These are phyloP conservation scores for Monosporascus sp. DNA, from an alignment of 2,329 filamentous ascomycete species.

Conservation along the genomic window DNA sequence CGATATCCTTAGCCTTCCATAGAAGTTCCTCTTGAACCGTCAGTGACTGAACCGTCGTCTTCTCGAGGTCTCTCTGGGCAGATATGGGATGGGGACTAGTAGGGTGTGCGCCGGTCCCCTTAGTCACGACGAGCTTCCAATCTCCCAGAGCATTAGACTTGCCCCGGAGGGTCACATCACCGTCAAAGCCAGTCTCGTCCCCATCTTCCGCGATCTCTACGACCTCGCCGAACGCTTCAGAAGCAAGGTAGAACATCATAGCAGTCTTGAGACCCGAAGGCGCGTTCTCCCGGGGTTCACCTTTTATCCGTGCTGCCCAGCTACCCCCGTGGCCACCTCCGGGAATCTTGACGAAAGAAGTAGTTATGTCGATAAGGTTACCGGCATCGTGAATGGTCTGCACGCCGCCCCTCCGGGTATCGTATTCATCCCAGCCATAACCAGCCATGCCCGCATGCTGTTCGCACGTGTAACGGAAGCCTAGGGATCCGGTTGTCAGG, in stretches of 20 bases:
- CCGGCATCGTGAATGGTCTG: constrained; percentile 87
- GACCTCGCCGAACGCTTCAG: constrained; percentile 67
- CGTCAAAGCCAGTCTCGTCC: constrained; percentile 43
- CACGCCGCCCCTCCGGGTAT: constrained; percentile 78
- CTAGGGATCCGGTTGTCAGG: constrained; percentile 37
- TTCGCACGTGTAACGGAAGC: constrained; percentile 90
- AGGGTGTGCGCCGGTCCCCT: constrained; percentile 59
- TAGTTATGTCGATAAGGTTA: constrained; percentile 86
- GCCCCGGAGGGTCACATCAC: constrained; percentile 66
- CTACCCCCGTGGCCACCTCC: constrained; percentile 81
- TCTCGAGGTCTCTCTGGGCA: constrained; percentile 64
- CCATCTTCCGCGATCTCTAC: constrained; percentile 55
- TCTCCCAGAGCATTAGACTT: constrained; percentile 67
- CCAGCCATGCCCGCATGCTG: constrained; percentile 90
- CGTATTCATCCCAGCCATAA: constrained; percentile 98
- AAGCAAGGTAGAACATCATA: constrained; percentile 73
- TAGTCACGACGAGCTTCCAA: constrained; percentile 73
- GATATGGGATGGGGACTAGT: constrained; percentile 62
- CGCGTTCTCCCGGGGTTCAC: constrained; percentile 66
- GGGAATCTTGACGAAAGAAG: constrained; percentile 88
- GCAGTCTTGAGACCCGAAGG: constrained; percentile 65
- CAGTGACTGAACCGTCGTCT: constrained; percentile 71
- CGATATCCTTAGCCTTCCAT: constrained; percentile 76
- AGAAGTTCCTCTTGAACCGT: constrained; percentile 60
- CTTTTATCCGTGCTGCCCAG: constrained; percentile 87